Evolutionary conservation across 768 basidiomycete species (phyloP).

Genomic region (Phaeotremella skinneri): DNA sequence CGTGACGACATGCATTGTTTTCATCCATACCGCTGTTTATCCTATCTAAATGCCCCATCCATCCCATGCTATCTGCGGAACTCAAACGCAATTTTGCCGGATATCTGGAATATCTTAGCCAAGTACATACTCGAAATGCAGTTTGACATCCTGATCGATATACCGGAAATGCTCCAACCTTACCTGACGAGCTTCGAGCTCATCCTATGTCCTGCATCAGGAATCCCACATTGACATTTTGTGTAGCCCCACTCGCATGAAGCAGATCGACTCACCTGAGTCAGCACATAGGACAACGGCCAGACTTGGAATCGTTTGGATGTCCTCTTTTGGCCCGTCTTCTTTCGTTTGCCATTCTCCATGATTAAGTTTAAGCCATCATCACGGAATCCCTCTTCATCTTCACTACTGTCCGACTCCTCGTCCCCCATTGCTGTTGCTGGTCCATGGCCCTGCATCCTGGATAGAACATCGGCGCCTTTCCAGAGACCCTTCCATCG

Average conservation of each 20-base stretch:
- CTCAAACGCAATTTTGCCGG: no score
- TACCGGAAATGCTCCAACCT: conserved; percentile 14
- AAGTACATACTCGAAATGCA: conserved; percentile 20
- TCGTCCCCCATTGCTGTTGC: not conserved
- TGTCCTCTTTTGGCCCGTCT: not conserved
- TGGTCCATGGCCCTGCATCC: conserved; percentile 6
- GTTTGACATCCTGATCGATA: conserved; percentile 10
- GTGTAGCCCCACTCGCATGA: no score
- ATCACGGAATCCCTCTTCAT: no score
- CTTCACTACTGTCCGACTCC: not conserved
- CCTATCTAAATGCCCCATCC: not conserved
- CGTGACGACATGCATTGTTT: no score
- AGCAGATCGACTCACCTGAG: not conserved
- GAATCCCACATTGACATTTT: not conserved
- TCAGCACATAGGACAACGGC: not conserved
- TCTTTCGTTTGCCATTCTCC: no score
- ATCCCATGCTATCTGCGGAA: not conserved
- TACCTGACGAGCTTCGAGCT: conserved; percentile 13
- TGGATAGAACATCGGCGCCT: conserved; percentile 11
- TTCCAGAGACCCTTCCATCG: conserved; percentile 7
- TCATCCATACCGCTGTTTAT: no score
- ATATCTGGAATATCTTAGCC: not conserved
- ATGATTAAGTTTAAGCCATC: no score
- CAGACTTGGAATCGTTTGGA: not conserved
- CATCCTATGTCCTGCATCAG: conserved; percentile 9